Evolutionary conservation across 495 filamentous ascomycete species (phyloP).

Genomic region (Penicillium egyptiacum): DNA sequence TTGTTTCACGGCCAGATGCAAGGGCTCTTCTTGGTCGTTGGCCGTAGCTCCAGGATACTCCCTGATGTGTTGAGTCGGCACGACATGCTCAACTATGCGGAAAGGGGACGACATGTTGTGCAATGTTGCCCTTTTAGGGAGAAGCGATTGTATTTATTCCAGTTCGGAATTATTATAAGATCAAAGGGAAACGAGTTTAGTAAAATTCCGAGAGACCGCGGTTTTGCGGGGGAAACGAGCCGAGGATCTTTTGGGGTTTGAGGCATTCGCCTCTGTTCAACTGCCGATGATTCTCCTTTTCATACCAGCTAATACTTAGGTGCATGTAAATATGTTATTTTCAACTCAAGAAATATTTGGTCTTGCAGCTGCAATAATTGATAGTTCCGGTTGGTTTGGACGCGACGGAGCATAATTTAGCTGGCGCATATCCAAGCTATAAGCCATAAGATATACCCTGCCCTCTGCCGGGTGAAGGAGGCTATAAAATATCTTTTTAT

Average conservation of each 20-base stretch:
- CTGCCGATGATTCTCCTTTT: conserved; percentile 6
- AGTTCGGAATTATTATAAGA: background rate
- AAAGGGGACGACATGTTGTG: conserved; percentile 42
- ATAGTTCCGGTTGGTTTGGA: background rate
- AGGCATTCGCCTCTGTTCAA: conserved; percentile 1
- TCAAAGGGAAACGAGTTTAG: background rate
- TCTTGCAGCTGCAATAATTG: background rate
- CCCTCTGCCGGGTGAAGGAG: too few relatives aligned
- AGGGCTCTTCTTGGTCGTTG: conserved; percentile 57
- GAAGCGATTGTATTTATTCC: background rate
- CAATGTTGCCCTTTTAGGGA: background rate
- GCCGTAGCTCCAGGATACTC: conserved; percentile 68
- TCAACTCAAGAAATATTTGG: background rate
- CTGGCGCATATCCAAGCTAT: too few relatives aligned
- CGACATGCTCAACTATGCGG: conserved; percentile 58
- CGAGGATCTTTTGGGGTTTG: conserved; percentile 5
- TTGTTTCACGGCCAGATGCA: conserved; percentile 76
- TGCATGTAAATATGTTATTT: background rate
- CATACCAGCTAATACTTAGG: background rate
- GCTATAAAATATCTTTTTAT: too few relatives aligned
- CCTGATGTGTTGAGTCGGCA: conserved; percentile 68
- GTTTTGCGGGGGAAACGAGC: conserved; percentile 11
- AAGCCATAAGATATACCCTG: too few relatives aligned
- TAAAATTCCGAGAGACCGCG: conserved; percentile 12
- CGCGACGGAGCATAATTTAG: too few relatives aligned